Conservation (phyloP, 23 red algal species). For the Agarophyton chilense region DNA sequence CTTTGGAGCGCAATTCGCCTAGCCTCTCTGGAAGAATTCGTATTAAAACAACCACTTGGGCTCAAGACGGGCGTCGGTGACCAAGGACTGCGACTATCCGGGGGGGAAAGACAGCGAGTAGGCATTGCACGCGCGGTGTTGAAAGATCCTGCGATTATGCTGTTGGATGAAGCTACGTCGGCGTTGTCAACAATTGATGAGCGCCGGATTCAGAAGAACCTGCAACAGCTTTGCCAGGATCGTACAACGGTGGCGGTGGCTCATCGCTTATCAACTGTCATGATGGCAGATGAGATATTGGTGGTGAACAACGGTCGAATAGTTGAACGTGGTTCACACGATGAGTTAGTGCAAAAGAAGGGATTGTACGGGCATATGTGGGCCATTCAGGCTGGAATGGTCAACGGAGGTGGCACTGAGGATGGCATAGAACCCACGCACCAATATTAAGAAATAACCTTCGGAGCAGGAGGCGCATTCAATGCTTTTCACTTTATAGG, state of each 20-base stretch:
- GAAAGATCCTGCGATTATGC: slow-evolving; percentile 78
- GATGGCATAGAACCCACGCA: not conserved
- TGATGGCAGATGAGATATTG: slow-evolving; percentile 89
- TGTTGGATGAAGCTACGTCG: slow-evolving; percentile 83
- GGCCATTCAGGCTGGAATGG: slow-evolving; percentile 47
- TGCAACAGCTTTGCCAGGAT: slow-evolving; percentile 60
- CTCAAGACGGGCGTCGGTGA: slow-evolving; percentile 76
- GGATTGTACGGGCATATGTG: slow-evolving; percentile 69
- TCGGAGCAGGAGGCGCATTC: no score
- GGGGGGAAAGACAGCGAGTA: slow-evolving; percentile 86
- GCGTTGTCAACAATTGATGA: slow-evolving; percentile 88
- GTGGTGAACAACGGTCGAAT: slow-evolving; percentile 74
- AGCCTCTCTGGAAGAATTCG: slow-evolving; percentile 77
- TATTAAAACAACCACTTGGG: slow-evolving; percentile 59
- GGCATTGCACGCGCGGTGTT: slow-evolving; percentile 88
- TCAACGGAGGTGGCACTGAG: not conserved
- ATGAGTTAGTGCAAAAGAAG: slow-evolving; percentile 9
- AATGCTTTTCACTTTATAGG: no score
- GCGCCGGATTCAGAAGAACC: slow-evolving; percentile 77
- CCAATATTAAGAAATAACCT: not conserved
- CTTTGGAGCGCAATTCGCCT: slow-evolving; percentile 60
- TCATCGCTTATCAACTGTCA: slow-evolving; percentile 85
- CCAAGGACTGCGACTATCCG: slow-evolving; percentile 77
- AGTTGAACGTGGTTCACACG: slow-evolving; percentile 78
- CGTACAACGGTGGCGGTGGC: slow-evolving; percentile 88